These are phyloP conservation scores for Casuarina equisetifolia DNA, from an alignment of 306 rosid species.

Conservation along the genomic window DNA sequence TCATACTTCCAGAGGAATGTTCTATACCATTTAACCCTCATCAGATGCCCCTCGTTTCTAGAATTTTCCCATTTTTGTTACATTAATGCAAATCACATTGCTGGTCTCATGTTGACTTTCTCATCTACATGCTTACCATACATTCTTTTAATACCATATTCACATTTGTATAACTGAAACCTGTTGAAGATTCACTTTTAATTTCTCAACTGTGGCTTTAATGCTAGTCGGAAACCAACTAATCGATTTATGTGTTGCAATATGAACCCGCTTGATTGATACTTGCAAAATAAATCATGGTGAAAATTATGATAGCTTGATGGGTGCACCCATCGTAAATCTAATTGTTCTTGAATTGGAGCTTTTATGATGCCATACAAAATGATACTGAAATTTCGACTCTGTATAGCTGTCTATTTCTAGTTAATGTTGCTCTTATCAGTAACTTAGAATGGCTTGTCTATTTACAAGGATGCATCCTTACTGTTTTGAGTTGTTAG, in stretches of 20 bases:
- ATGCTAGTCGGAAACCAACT: constrained; percentile 10
- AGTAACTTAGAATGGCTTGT: not conserved
- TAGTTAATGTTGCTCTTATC: not conserved
- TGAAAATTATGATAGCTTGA: not conserved
- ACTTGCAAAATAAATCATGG: constrained; percentile 1
- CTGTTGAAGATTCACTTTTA: not conserved
- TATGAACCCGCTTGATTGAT: not conserved
- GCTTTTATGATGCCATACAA: not conserved
- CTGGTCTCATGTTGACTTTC: not conserved
- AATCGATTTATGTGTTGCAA: not conserved
- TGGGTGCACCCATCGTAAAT: not conserved
- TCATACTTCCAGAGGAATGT: constrained; percentile 35
- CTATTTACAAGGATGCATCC: not conserved
- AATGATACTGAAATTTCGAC: not conserved
- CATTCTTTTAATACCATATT: not conserved
- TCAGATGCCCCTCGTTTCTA: constrained; percentile 21
- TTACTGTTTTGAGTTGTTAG: too few relatives aligned
- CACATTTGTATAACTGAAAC: not conserved
- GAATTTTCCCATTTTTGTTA: not conserved
- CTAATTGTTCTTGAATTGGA: not conserved
- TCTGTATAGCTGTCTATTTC: constrained; percentile 2
- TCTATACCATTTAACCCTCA: constrained; percentile 32
- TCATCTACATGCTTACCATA: not conserved
- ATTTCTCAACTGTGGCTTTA: constrained; percentile 1
- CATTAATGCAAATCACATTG: not conserved